phyloP scores from a whole-genome alignment of 805 yeast species.

The Saccharomycopsis synnaedendra region DNA sequence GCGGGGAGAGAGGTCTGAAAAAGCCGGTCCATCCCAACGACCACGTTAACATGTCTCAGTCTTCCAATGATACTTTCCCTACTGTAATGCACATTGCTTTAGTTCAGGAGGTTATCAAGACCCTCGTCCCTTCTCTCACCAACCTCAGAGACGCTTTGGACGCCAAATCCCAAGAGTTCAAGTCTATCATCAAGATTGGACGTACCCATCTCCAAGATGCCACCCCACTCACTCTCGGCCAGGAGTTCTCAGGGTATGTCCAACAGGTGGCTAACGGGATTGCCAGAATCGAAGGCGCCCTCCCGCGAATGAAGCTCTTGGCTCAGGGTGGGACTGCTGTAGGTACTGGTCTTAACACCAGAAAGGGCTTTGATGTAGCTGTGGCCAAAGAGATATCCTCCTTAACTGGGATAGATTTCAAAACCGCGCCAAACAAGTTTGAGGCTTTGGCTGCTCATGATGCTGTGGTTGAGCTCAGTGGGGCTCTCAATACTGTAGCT shows the following conservation, averaged over 20 bases:
- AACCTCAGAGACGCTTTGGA: conserved; percentile 66
- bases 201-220: conserved; percentile 99
- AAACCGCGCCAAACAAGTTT: conserved; percentile 96
- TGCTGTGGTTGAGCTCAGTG: conserved; percentile 94
- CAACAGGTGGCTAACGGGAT: conserved; percentile 89
- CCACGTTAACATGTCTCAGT: conserved; percentile 96
- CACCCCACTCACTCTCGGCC: conserved; percentile 94
- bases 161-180: conserved; percentile 71
- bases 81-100: conserved; percentile 99
- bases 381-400: conserved; percentile 78
- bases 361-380: conserved; percentile 73
- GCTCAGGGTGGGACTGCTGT: conserved; percentile 99
- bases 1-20: conserved; percentile 87
- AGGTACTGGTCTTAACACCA: conserved; percentile 96
- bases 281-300: conserved; percentile 63
- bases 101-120: conserved; percentile 69
- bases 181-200: conserved; percentile 89
- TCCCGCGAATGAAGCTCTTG: conserved; percentile 66
- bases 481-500: conserved; percentile 92
- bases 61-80: conserved; percentile 98
- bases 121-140: conserved; percentile 72
- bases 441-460: conserved; percentile 99
- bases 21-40: conserved; percentile 95
- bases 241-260: conserved; percentile 94
- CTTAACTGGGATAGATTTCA: conserved; percentile 70